phyloP scores from a whole-genome alignment of 441 rosid species.

The Syzygium syzygioides region DNA sequence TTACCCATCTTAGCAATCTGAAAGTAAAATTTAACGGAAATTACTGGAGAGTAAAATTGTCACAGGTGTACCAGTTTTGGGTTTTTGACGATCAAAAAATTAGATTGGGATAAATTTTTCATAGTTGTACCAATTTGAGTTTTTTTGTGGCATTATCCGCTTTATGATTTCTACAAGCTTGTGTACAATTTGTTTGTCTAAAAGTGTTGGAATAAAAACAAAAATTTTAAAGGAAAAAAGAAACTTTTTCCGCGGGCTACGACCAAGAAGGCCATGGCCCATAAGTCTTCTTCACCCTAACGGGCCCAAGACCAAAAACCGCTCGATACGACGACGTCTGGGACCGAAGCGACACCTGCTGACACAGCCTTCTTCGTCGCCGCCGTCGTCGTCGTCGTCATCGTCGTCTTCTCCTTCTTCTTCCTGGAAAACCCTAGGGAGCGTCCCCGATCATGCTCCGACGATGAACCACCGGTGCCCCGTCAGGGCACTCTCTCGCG shows the following conservation, averaged over 20 bases:
- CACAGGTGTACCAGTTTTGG: too few relatives aligned
- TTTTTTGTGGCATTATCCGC: too few relatives aligned
- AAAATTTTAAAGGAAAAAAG: background rate
- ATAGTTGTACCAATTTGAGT: too few relatives aligned
- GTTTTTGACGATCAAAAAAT: too few relatives aligned
- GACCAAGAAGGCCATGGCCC: background rate
- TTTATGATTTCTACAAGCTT: background rate
- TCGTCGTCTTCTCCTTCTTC: background rate
- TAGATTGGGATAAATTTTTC: too few relatives aligned
- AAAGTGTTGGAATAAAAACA: background rate
- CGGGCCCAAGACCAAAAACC: background rate
- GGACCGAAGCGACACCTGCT: background rate
- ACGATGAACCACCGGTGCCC: conserved; percentile 46
- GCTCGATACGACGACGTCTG: background rate
- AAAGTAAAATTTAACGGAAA: too few relatives aligned
- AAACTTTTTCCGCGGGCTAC: background rate
- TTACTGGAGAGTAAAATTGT: too few relatives aligned
- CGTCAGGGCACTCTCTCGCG: conserved; percentile 33
- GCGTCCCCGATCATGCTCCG: background rate
- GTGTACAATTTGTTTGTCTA: background rate
- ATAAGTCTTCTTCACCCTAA: background rate
- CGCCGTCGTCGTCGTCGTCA: background rate
- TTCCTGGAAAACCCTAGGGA: background rate
- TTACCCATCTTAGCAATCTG: too few relatives aligned
- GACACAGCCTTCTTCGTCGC: background rate